Evolutionary conservation across 306 rosid genomes (phyloP).

Genomic region (Biancaea sappan): DNA sequence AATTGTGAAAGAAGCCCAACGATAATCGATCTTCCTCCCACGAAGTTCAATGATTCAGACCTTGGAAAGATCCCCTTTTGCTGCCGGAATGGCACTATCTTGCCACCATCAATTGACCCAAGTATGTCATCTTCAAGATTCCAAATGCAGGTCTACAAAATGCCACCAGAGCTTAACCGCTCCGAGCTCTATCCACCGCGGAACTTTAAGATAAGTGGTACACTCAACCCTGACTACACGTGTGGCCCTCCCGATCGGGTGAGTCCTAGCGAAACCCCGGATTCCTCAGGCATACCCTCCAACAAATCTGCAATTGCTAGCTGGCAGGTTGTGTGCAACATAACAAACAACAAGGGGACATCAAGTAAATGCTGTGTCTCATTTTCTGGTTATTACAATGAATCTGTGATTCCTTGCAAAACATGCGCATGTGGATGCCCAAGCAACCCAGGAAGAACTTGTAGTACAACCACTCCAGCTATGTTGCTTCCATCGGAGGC

Average conservation of each 20-base stretch:
- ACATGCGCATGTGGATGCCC: constrained; percentile 99
- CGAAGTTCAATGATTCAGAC: constrained; percentile 69
- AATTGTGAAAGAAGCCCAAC: constrained; percentile 84
- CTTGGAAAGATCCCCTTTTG: constrained; percentile 80
- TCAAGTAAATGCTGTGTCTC: constrained; percentile 88
- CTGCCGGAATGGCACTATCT: constrained; percentile 92
- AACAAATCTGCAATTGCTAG: constrained; percentile 80
- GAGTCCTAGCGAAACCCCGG: constrained; percentile 72
- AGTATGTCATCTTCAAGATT: constrained; percentile 75
- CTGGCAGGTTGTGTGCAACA: constrained; percentile 98
- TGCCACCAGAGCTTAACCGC: constrained; percentile 83
- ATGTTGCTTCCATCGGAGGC: constrained; percentile 88
- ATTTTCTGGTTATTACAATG: constrained; percentile 86
- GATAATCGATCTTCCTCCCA: constrained; percentile 78
- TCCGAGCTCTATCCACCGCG: constrained; percentile 77
- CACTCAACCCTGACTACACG: constrained; percentile 75
- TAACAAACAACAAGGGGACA: constrained; percentile 57
- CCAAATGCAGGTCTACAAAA: constrained; percentile 84
- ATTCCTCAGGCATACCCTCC: constrained; percentile 59
- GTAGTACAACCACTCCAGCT: constrained; percentile 69
- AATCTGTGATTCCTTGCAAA: constrained; percentile 88
- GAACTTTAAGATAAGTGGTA: constrained; percentile 81
- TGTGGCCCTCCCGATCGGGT: constrained; percentile 86
- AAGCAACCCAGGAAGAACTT: constrained; percentile 49
- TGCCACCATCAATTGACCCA: constrained; percentile 84